Evolutionary conservation across 371 early-diverging fungal genomes (phyloP).

Genomic region (Mucor piriformis): DNA sequence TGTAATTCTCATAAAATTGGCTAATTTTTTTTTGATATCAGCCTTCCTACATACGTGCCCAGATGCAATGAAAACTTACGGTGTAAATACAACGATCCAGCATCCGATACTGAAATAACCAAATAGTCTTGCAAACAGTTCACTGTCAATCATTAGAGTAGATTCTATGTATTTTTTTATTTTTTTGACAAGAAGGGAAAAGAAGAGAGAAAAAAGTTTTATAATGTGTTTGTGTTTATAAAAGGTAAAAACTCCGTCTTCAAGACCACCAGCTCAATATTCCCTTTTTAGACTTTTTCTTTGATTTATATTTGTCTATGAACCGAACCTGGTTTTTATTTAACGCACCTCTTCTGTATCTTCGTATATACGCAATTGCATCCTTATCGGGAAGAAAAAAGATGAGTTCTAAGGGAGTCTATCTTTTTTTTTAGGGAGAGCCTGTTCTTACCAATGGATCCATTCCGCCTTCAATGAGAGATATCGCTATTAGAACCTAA

Average conservation of each 20-base stretch:
- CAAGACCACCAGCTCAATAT: neutral
- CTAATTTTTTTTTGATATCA: constrained; percentile 26
- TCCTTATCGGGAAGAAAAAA: constrained; percentile 38
- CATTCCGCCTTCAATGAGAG: constrained; percentile 70
- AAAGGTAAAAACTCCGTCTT: constrained; percentile 1
- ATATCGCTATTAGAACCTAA: constrained; percentile 61
- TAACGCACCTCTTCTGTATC: constrained; percentile 65
- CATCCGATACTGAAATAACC: constrained; percentile 62
- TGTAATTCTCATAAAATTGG: constrained; percentile 69
- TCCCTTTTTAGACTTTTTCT: neutral
- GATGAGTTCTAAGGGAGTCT: too few relatives aligned
- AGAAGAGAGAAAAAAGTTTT: neutral
- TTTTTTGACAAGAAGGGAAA: neutral
- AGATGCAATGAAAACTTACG: constrained; percentile 44
- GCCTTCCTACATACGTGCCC: too few relatives aligned
- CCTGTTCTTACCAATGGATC: constrained; percentile 56
- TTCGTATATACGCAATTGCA: constrained; percentile 63
- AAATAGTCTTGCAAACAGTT: constrained; percentile 33
- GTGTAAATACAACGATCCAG: constrained; percentile 72
- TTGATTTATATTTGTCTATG: constrained; percentile 39
- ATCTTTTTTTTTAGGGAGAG: too few relatives aligned
- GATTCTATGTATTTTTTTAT: neutral
- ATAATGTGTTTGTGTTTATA: neutral
- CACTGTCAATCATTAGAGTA: constrained; percentile 11
- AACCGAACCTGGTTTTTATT: constrained; percentile 68